Conservation (phyloP, 2,329 filamentous ascomycete species). For the Paraconiothyrium sp. region DNA sequence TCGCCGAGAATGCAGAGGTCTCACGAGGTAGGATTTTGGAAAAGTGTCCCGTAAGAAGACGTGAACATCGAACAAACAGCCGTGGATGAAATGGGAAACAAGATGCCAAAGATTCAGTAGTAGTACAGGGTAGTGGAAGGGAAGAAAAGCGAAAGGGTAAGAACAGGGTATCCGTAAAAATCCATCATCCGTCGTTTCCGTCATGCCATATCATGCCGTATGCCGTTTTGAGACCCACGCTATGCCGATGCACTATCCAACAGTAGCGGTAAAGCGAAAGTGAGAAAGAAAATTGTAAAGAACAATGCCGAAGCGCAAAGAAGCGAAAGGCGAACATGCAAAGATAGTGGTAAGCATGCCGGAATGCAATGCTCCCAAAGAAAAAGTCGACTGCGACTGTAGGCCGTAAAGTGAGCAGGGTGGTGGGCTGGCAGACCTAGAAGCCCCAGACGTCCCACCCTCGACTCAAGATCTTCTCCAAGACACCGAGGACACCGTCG, state of each 20-base stretch:
- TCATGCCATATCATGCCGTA: slow-evolving; percentile 25
- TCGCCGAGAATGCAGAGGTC: slow-evolving; percentile 13
- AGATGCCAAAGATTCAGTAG: slow-evolving; percentile 5
- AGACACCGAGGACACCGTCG: slow-evolving; percentile 35
- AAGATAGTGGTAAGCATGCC: slow-evolving; percentile 10
- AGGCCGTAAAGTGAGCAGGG: background rate
- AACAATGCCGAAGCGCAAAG: slow-evolving; percentile 13
- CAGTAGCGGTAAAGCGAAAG: slow-evolving; percentile 27
- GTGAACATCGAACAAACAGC: background rate
- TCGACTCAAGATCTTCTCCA: slow-evolving; percentile 41
- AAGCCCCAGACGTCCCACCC: slow-evolving; percentile 45
- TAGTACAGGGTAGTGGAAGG: slow-evolving; percentile 14
- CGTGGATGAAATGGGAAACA: background rate
- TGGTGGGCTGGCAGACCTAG: slow-evolving; percentile 20
- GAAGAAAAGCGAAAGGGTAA: slow-evolving; percentile 12
- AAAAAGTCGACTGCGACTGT: slow-evolving; percentile 5
- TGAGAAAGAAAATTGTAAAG: slow-evolving; percentile 16
- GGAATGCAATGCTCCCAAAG: slow-evolving; percentile 9
- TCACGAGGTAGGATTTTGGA: background rate
- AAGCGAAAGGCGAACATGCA: slow-evolving; percentile 14
- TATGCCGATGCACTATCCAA: slow-evolving; percentile 44
- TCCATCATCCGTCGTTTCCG: slow-evolving; percentile 25
- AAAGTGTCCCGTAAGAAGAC: background rate
- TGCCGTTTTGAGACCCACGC: slow-evolving; percentile 24
- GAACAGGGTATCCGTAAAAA: slow-evolving; percentile 23